Conservation (phyloP, 2,329 filamentous ascomycete genomes). For the Cladorrhinum sp. region DNA sequence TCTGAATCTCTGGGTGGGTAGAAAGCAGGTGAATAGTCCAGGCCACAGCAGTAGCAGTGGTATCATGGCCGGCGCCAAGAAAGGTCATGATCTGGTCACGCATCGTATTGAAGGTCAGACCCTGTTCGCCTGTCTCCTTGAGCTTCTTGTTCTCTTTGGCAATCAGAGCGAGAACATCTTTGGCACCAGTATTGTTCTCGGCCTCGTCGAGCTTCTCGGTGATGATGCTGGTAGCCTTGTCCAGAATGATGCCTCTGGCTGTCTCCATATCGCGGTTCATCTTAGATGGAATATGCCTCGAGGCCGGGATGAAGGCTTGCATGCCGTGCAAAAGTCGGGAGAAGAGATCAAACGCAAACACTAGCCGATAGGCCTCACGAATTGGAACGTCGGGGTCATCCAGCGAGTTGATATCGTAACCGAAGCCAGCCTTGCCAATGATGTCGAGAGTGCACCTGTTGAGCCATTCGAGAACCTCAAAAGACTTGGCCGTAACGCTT, state of each 20-base stretch:
- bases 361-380: constrained; percentile 39
- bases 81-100: constrained; percentile 35
- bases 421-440: constrained; percentile 41
- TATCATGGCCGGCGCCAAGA: constrained; percentile 36
- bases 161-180: constrained; percentile 39
- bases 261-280: constrained; percentile 39
- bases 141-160: constrained; percentile 25
- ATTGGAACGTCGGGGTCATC: constrained; percentile 36
- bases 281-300: constrained; percentile 38
- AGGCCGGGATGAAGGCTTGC: constrained; percentile 40
- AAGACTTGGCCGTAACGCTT: constrained; percentile 31
- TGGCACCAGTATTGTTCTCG: constrained; percentile 31
- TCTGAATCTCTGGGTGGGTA: constrained; percentile 27
- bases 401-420: constrained; percentile 40
- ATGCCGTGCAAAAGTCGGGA: constrained; percentile 40
- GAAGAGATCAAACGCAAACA: constrained; percentile 40
- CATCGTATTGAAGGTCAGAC: constrained; percentile 38
- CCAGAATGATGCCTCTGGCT: constrained; percentile 35
- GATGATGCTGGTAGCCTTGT: constrained; percentile 37
- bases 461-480: constrained; percentile 42
- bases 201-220: constrained; percentile 35
- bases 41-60: constrained; percentile 31
- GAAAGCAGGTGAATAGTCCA: constrained; percentile 30
- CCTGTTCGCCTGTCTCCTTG: constrained; percentile 31
- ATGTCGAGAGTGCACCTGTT: constrained; percentile 44